Base-by-base conservation (phyloP, 805 yeast genomes). In the Yamadazyma takamatsuzukensis region DNA sequence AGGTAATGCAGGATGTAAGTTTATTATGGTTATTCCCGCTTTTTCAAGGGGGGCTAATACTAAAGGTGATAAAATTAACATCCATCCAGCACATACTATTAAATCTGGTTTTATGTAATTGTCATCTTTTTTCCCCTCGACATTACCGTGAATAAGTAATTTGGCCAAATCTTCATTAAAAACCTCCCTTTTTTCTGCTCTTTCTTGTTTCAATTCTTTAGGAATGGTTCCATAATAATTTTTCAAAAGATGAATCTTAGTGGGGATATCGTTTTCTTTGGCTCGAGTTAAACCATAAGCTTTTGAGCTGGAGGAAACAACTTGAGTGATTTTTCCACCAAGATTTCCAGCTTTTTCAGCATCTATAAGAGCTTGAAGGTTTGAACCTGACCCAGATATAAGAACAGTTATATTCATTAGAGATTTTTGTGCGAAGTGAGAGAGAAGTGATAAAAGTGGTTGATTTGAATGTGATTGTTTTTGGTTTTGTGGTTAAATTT, bases 31-130 rank as follows among this genome's bases (percentile, higher is more conserved):
- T 18, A 88, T 72, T 2, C 71, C 64, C 3, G 70, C 76, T 2
- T 70, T 55, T 31, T 68, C 75, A 21, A 89, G 58, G 3, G 89
- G 88, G 24, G 65, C 61, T 39, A 93, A 67, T 45, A 87, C 88
- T 14, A 76, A 68, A 3, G 86, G 79, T 1, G 96, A 83, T 39
- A 93, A 68, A 37, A 93, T 93, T 32, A 93, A 72, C 89, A 93
- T 81, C 98, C 98, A 93, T 2, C 98, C 98, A 4, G 98, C 98
- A 62, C 98, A 93, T 5, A 93, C 97, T 25, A 93, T 79, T 42
- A 93, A 68, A 45, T 84, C 85, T 4, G 97, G 97, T 44, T 71
- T 70, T 19, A 56, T 45, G 33, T 76, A 70, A 2, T 48, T 41
- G 4, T 42, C 29, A 15, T 44, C 53, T 17, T 39, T 25, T 6